phyloP scores from a whole-genome alignment of 2,329 filamentous ascomycete genomes.

The Neospermospora avenae region DNA sequence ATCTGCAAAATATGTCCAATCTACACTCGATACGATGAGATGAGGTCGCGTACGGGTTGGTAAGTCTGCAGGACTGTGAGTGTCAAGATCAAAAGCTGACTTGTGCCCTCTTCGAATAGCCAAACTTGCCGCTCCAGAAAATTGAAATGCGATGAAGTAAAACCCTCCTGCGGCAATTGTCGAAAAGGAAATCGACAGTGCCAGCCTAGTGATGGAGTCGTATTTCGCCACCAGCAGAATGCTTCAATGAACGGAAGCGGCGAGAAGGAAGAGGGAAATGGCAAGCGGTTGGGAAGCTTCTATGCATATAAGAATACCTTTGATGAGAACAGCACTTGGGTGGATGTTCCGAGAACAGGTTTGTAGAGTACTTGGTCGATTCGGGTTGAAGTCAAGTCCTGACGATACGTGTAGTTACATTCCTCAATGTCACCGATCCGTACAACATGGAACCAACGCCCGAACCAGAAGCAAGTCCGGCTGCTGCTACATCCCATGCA shows the following conservation, averaged over 20 bases:
- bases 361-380: constrained; percentile 9
- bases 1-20: constrained; percentile 14
- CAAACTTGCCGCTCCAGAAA: constrained; percentile 58
- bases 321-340: constrained; percentile 56
- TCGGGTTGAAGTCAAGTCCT: not conserved
- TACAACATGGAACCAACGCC: constrained; percentile 50
- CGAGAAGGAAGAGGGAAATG: constrained; percentile 37
- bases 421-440: constrained; percentile 59
- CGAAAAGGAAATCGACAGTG: constrained; percentile 55
- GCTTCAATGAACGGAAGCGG: constrained; percentile 59
- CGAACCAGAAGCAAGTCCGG: constrained; percentile 33
- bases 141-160: constrained; percentile 63
- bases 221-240: constrained; percentile 68
- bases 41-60: constrained; percentile 39
- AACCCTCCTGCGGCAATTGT: constrained; percentile 59
- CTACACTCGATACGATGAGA: constrained; percentile 23
- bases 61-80: constrained; percentile 12
- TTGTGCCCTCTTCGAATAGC: constrained; percentile 30
- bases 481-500: constrained; percentile 15
- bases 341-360: constrained; percentile 59
- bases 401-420: constrained; percentile 45
- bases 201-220: constrained; percentile 57
- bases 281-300: constrained; percentile 53
- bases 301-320: constrained; percentile 67
- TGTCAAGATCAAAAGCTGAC: constrained; percentile 11